Evolutionary conservation across 2,329 filamentous ascomycete species (phyloP).

Genomic region (Diaporthe caulivora): DNA sequence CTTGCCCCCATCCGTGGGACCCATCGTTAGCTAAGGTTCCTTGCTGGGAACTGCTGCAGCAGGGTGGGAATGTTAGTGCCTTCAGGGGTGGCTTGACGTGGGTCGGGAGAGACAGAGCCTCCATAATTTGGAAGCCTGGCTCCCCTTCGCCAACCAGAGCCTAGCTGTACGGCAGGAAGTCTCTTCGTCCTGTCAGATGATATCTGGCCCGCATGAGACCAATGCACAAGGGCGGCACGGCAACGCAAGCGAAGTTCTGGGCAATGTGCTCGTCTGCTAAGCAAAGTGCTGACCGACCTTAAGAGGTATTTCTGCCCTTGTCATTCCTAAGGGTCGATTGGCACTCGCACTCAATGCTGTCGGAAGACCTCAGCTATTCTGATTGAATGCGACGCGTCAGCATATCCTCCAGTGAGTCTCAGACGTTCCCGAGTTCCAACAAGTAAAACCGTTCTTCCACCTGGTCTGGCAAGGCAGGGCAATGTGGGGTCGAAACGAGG

Average conservation of each 20-base stretch:
- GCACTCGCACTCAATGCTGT: constrained; percentile 32
- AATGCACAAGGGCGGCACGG: constrained; percentile 34
- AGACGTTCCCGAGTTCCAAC: neutral
- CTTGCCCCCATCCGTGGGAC: constrained; percentile 34
- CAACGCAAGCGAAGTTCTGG: constrained; percentile 25
- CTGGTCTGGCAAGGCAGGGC: neutral
- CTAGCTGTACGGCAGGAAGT: constrained; percentile 23
- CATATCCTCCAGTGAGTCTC: neutral
- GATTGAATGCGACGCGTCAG: constrained; percentile 34
- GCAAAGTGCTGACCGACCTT: constrained; percentile 39
- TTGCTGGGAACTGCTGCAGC: constrained; percentile 38
- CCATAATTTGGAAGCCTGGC: constrained; percentile 35
- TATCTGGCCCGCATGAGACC: constrained; percentile 33
- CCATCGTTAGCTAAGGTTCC: constrained; percentile 38
- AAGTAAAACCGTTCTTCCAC: neutral
- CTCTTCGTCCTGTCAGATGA: constrained; percentile 29
- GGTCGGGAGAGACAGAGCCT: constrained; percentile 37
- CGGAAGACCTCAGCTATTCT: constrained; percentile 29
- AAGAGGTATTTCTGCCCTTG: constrained; percentile 39
- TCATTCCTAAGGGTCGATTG: constrained; percentile 39
- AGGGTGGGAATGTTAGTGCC: constrained; percentile 38
- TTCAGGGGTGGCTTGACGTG: constrained; percentile 36
- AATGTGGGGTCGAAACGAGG: neutral
- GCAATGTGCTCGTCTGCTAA: constrained; percentile 22
- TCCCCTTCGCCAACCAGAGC: constrained; percentile 22